Conservation (phyloP, 306 rosid genomes). For the Pyrus pyrifolia region DNA sequence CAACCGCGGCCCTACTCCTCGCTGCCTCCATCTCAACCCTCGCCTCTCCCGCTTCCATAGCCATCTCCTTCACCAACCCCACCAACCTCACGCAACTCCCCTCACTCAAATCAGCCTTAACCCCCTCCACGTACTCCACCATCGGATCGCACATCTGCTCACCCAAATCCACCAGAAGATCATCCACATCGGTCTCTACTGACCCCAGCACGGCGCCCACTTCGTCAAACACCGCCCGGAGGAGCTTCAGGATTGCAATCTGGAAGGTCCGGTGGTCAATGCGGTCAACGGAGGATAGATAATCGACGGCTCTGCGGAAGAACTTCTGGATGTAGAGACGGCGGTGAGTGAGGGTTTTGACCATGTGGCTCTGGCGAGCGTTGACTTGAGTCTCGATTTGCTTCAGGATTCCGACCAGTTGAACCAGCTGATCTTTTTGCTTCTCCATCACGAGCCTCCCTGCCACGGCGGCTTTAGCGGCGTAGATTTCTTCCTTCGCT, state of each 20-base stretch:
- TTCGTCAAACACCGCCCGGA: neutral
- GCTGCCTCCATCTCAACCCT: constrained; percentile 5
- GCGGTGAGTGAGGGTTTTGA: constrained; percentile 2
- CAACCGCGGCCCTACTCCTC: neutral
- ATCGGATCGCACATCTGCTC: constrained; percentile 8
- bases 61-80: constrained; percentile 7
- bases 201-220: neutral
- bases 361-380: neutral
- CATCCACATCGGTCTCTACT: constrained; percentile 7
- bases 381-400: neutral
- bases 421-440: constrained; percentile 3
- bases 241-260: neutral
- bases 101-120: neutral
- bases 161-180: neutral
- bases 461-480: neutral
- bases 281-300: constrained; percentile 1
- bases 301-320: neutral
- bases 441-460: neutral
- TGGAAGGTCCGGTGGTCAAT: neutral
- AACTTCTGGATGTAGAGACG: neutral
- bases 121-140: constrained; percentile 4
- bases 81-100: neutral
- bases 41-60: neutral
- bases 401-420: neutral
- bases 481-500: neutral